Evolutionary conservation across 75 land plant species (phyloP).

Genomic region (Adiantum capillusveneris): DNA sequence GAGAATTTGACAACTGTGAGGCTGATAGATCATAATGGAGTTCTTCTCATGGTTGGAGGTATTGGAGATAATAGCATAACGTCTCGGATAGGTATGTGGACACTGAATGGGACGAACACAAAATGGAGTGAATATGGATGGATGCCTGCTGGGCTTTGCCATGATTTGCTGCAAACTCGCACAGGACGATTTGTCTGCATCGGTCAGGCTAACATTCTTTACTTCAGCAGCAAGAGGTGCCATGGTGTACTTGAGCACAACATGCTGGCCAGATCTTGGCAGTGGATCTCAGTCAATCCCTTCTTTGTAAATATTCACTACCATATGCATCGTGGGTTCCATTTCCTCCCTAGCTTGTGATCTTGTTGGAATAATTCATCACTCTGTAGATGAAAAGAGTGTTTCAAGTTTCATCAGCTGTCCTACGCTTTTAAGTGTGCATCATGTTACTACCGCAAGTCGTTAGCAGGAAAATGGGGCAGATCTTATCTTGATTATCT

Average conservation of each 20-base stretch:
- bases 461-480: too few species aligned
- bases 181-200: constrained; percentile 18
- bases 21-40: constrained; percentile 14
- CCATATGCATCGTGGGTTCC: constrained; percentile 14
- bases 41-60: constrained; percentile 17
- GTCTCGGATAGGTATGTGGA: constrained; percentile 13
- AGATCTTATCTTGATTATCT: too few species aligned
- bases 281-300: constrained; percentile 8
- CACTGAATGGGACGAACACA: constrained; percentile 5
- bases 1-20: constrained; percentile 9
- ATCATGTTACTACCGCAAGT: too few species aligned
- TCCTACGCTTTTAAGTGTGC: too few species aligned
- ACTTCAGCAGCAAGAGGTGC: constrained; percentile 23
- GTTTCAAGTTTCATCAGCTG: too few species aligned
- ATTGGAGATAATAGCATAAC: constrained; percentile 3
- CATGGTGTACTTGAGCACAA: constrained; percentile 9
- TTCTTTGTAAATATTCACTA: constrained; percentile 14
- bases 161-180: constrained; percentile 12
- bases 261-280: constrained; percentile 6
- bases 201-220: constrained; percentile 15
- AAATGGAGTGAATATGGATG: constrained; percentile 11
- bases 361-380: not conserved
- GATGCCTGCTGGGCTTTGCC: constrained; percentile 9
- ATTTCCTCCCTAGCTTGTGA: constrained; percentile 8
- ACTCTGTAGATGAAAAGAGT: too few species aligned